These are phyloP conservation scores for Leccinum variabile DNA, from an alignment of 1,284 basidiomycete genomes.

Conservation along the genomic window DNA sequence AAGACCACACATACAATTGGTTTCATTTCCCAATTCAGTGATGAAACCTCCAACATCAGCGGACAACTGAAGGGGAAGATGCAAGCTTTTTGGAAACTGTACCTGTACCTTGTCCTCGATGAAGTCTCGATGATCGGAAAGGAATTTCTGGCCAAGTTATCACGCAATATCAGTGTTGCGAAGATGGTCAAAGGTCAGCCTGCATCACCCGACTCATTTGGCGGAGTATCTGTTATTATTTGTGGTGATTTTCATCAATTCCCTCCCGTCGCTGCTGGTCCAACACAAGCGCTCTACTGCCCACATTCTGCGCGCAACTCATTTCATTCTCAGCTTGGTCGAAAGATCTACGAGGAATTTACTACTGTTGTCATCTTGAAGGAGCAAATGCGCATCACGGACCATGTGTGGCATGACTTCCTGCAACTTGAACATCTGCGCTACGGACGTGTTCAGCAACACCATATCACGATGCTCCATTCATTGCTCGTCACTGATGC, in stretches of 20 bases:
- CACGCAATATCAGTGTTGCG: not conserved
- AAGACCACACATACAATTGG: conserved; percentile 7
- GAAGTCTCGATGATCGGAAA: not conserved
- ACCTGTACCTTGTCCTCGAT: not conserved
- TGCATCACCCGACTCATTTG: not conserved
- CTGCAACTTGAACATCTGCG: not conserved
- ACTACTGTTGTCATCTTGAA: not conserved
- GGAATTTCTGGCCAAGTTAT: not conserved
- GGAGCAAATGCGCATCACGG: not conserved
- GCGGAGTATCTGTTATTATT: not conserved
- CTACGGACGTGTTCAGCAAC: not conserved
- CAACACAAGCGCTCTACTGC: not conserved
- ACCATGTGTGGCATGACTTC: not conserved
- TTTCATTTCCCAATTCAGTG: not conserved
- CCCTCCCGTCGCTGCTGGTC: not conserved
- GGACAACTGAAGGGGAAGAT: not conserved
- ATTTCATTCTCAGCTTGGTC: not conserved
- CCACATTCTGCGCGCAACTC: not conserved
- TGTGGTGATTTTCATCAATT: not conserved
- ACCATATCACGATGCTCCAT: not conserved
- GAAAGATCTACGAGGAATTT: not conserved
- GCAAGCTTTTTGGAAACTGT: not conserved
- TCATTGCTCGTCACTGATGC: not conserved
- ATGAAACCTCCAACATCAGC: not conserved
- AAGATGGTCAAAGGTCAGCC: not conserved